Evolutionary conservation across 2,329 filamentous ascomycete species (phyloP), one percentile per base, ranked within the genome.

Genomic region (Neopestalotiopsis sp.): DNA sequence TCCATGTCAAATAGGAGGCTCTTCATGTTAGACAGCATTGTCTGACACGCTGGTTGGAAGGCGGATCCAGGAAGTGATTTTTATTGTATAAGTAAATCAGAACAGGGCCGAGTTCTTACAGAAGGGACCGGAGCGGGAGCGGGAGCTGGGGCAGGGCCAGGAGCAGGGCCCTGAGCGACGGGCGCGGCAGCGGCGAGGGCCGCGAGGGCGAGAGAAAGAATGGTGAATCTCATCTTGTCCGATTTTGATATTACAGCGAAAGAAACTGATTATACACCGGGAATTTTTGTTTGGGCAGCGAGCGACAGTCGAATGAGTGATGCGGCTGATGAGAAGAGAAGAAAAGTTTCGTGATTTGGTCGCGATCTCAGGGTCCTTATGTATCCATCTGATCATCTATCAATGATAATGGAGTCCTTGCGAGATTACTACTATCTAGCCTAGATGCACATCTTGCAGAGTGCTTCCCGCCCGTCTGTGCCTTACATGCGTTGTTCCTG

Each of bases 301-400:
- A 65, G 42, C 30, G 62, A 52, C 42, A 49, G 38, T 65, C 62
- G 62, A 65, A 32, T 65, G 42, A 65, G 40, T 52, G 62, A 65
- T 65, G 62, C 62, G 38, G 62, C 62, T 65, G 62, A 65, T 34
- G 42, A 65, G 34, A 34, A 24, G 32, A 65, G 60, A 4, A 17
- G 5, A 45, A 38, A 65, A 24, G 7, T 20, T 42, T 63, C 24
- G 30, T 5, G 57, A 30, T 32, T 59, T 32, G 28, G 30, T 45
- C 13, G 62, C 38, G 62, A 49, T 30, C 9, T 49, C 40, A 17
- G 10, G 14, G 42, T 56, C 62, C 20, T 65, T 65, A 65, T 65
- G 62, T 65, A 65, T 34, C 24, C 62, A 30, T 65, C 62, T n/a
- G 62, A 65, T 30, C n/a, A 10, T 24, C 24, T 28, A 1, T 38